Evolutionary conservation across 2,329 filamentous ascomycete species (phyloP).

Genomic region (Epichloe amarillans): DNA sequence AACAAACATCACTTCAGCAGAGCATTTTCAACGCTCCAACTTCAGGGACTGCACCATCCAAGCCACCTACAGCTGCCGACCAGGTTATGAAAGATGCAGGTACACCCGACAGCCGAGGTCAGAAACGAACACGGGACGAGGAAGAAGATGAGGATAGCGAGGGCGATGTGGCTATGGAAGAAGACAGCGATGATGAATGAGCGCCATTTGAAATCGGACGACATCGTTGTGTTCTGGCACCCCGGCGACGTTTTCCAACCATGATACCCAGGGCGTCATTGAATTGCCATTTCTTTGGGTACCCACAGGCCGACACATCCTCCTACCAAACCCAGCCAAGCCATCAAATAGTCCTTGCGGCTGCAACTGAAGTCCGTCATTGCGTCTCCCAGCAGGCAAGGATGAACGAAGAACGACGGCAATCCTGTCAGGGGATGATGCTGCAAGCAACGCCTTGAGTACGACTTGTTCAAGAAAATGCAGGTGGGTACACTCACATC

Average conservation of each 20-base stretch:
- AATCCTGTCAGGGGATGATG: conserved; percentile 71
- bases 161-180: conserved; percentile 55
- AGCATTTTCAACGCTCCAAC: conserved; percentile 63
- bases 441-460: conserved; percentile 35
- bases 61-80: conserved; percentile 34
- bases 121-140: conserved; percentile 57
- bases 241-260: not conserved
- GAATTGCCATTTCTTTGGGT: conserved; percentile 51
- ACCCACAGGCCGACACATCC: conserved; percentile 67
- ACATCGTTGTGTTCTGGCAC: not conserved
- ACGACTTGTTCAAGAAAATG: not conserved
- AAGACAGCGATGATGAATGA: conserved; percentile 60
- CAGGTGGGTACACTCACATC: conserved; percentile 44
- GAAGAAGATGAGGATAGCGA: conserved; percentile 56
- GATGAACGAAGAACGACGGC: conserved; percentile 83
- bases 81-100: conserved; percentile 36
- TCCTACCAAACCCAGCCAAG: conserved; percentile 84
- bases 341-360: conserved; percentile 60
- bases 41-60: conserved; percentile 36
- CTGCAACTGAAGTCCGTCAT: conserved; percentile 53
- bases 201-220: not conserved
- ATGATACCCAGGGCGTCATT: conserved; percentile 12
- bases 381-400: conserved; percentile 74
- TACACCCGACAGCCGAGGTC: conserved; percentile 42
- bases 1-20: conserved; percentile 62